phyloP scores from a whole-genome alignment of 106 monocot genomes.

The Dioscorea zingiberensis region DNA sequence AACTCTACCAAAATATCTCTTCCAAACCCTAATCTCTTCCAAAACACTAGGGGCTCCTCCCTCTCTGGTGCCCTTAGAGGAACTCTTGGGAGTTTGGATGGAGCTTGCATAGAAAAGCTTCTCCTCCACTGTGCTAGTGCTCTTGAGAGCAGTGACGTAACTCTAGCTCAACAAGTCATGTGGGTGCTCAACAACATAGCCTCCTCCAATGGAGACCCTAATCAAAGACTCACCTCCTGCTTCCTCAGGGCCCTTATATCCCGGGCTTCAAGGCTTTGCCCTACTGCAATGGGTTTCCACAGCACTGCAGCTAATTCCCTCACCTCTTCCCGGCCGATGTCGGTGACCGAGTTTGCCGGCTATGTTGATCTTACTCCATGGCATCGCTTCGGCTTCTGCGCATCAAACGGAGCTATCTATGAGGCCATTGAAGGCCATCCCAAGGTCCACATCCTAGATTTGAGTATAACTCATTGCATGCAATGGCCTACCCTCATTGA shows the following conservation, averaged over 20 bases:
- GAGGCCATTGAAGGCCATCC: slow-evolving; percentile 16
- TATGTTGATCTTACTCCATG: slow-evolving; percentile 63
- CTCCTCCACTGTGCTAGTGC: slow-evolving; percentile 59
- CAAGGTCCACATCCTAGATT: slow-evolving; percentile 44
- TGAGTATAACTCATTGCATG: slow-evolving; percentile 48
- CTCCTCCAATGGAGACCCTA: slow-evolving; percentile 34
- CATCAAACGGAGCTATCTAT: slow-evolving; percentile 49
- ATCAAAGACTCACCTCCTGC: slow-evolving; percentile 51
- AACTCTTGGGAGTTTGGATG: slow-evolving; percentile 22
- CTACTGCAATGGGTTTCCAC: slow-evolving; percentile 5
- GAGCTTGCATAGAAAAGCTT: slow-evolving; percentile 54
- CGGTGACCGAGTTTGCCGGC: slow-evolving; percentile 43
- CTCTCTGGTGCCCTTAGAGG: background rate
- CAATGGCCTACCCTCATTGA: slow-evolving; percentile 72
- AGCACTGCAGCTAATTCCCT: background rate
- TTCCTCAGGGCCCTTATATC: slow-evolving; percentile 47
- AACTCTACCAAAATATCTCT: background rate
- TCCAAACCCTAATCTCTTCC: slow-evolving; percentile 4
- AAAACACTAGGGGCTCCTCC: background rate
- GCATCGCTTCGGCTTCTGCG: slow-evolving; percentile 70
- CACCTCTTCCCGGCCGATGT: slow-evolving; percentile 12
- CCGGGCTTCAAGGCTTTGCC: slow-evolving; percentile 32
- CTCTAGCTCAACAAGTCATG: slow-evolving; percentile 56
- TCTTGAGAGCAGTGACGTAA: slow-evolving; percentile 45
- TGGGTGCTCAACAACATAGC: slow-evolving; percentile 76